A percentile compares a stretch with the other conserved stretches of the same genome.
Conservation (phyloP, 257 asterid genomes). For the Coffea canephora region DNA sequence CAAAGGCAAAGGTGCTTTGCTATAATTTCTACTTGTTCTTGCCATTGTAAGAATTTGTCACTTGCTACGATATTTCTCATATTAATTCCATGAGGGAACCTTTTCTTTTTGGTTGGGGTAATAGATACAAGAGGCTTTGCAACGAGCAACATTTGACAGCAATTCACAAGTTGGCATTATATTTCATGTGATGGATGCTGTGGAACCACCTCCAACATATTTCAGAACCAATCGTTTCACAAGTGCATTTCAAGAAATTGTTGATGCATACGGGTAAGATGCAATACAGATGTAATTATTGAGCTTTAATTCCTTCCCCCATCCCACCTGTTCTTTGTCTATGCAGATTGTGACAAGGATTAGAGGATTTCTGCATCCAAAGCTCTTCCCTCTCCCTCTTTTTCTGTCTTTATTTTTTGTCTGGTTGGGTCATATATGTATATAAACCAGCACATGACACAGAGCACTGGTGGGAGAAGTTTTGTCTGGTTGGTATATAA, state of each 20-base stretch:
- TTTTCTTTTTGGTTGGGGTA: constrained; percentile 18
- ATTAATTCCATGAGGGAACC: constrained; percentile 15
- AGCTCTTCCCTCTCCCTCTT: neutral
- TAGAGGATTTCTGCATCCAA: neutral
- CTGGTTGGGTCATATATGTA: too few relatives aligned
- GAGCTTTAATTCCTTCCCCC: neutral
- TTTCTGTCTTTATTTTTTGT: neutral
- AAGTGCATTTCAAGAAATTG: constrained; percentile 90
- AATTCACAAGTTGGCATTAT: constrained; percentile 89
- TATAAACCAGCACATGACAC: neutral
- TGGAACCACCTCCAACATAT: constrained; percentile 90
- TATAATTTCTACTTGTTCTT: constrained; percentile 18
- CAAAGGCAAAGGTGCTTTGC: constrained; percentile 64
- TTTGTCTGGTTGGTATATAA: neutral
- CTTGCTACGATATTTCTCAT: constrained; percentile 16
- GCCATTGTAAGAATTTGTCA: constrained; percentile 8
- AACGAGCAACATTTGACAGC: constrained; percentile 91
- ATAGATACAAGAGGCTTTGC: constrained; percentile 94
- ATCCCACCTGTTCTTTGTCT: neutral
- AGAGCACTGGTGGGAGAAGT: neutral
- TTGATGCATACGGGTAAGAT: constrained; percentile 98
- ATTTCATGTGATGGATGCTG: constrained; percentile 86
- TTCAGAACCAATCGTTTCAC: constrained; percentile 82
- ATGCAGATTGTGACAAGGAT: neutral
- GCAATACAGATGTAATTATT: neutral